phyloP scores from a whole-genome alignment of 345 rosid species.

The Camelina laxa region DNA sequence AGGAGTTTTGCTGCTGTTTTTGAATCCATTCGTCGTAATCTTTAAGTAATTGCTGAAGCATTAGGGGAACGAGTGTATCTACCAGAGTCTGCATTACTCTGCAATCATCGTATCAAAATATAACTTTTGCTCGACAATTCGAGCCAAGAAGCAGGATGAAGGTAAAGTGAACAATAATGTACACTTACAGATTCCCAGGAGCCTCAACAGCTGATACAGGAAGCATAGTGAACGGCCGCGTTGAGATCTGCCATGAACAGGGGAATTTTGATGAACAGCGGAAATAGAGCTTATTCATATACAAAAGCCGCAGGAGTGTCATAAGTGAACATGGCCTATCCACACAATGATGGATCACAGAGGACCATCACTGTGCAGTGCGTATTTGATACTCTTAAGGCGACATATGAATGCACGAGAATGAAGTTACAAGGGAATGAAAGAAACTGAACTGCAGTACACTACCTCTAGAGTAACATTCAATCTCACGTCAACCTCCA shows the following conservation, averaged over 20 bases:
- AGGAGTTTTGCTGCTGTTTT: constrained; percentile 35
- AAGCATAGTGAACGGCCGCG: constrained; percentile 67
- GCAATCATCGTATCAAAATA: constrained; percentile 31
- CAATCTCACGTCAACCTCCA: constrained; percentile 77
- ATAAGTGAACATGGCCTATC: neutral
- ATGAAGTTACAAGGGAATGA: neutral
- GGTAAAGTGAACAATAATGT: neutral
- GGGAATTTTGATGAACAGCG: neutral
- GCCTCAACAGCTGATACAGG: constrained; percentile 75
- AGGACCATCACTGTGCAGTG: constrained; percentile 3
- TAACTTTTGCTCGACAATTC: neutral
- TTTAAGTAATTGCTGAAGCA: constrained; percentile 62
- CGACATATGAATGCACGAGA: neutral
- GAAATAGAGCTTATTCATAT: neutral
- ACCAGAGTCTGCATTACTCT: constrained; percentile 83
- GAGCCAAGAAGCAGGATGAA: constrained; percentile 1
- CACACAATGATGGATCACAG: neutral
- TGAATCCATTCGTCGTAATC: constrained; percentile 70
- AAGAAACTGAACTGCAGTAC: neutral
- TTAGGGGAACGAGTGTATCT: constrained; percentile 70
- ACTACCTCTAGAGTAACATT: constrained; percentile 73
- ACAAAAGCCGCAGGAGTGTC: neutral
- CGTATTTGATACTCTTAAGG: constrained; percentile 9
- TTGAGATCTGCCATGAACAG: constrained; percentile 59
- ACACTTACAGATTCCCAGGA: constrained; percentile 83